Evolutionary conservation across 163 green algal genomes (phyloP), one percentile per base, ranked within the genome.

Genomic region (Prototheca wickerhamii): DNA sequence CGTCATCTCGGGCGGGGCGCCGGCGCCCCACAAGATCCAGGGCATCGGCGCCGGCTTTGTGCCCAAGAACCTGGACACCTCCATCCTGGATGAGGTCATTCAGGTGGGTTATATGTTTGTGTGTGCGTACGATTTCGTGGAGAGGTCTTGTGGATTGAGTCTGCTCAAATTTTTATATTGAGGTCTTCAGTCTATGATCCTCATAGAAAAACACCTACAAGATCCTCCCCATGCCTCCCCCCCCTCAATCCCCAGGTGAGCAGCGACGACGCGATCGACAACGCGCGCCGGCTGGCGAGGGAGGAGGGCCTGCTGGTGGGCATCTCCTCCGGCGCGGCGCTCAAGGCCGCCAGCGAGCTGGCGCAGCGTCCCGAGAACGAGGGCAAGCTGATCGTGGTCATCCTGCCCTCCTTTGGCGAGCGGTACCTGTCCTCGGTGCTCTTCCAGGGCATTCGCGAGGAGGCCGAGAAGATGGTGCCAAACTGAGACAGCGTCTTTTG

Each of bases 11-110:
- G 93, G 93, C 44, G 91, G 90, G 61, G 82, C 80, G 54, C 93
- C 93, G 12, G 92, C 87, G 1, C 87, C 92, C 32, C 92, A 99
- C 85, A 98, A 98, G 82, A 99, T 99, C 73, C 86, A 93, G 75
- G 92, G 92, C 74, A 98, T 98, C 55, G 92, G 92, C 28, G 92
- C 92, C 1, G 92, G 92, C 5, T 98, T 98, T 67, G 83, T 98
- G 7, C 93, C 93, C 17, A 84, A 81, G 44, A 91, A 96, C 60
- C 77, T 98, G n/a, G 82, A 98, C 70, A 86, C 78, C 7, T 53
- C 67, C 32, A 51, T 98, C 25, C 79, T 93, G 43, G 85, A 96
- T 61, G 93, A 95, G 75, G 78, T 91, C 49, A 82, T 96, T 32
- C 74, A 93, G 81, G 84, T 96, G 37, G 6, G 44, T 5, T 54